These are phyloP conservation scores for Fagus crenata DNA, from an alignment of 306 rosid species.

Conservation along the genomic window DNA sequence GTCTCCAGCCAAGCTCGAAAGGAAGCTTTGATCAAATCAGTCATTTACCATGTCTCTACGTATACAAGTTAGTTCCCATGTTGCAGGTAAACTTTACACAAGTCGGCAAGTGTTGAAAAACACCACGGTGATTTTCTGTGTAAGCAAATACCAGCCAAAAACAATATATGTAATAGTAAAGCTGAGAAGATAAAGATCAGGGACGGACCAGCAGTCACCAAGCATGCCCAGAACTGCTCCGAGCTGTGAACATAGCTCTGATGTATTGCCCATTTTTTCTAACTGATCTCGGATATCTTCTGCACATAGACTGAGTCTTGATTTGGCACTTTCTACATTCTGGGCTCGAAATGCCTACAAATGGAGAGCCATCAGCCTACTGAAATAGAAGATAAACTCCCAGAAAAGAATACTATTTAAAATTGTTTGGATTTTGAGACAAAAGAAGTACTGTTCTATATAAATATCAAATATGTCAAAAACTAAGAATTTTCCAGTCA, in stretches of 20 bases:
- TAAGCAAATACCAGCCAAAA: neutral
- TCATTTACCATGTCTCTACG: neutral
- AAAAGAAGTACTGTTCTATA: neutral
- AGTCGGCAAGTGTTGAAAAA: conserved; percentile 7
- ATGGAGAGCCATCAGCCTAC: conserved; percentile 29
- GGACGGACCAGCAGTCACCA: conserved; percentile 92
- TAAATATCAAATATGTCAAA: too few relatives aligned
- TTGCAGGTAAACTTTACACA: neutral
- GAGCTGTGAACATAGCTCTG: conserved; percentile 93
- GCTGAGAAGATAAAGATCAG: conserved; percentile 10
- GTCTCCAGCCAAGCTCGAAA: neutral
- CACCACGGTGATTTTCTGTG: neutral
- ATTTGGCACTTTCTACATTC: conserved; percentile 88
- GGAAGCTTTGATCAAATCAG: neutral
- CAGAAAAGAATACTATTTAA: neutral
- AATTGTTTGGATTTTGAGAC: neutral
- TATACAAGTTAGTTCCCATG: neutral
- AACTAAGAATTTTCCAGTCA: too few relatives aligned
- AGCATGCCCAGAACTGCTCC: conserved; percentile 99
- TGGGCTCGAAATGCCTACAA: conserved; percentile 91
- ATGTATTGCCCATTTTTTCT: conserved; percentile 65
- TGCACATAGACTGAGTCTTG: conserved; percentile 83
- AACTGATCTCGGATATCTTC: conserved; percentile 76
- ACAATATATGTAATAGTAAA: neutral
- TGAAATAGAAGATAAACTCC: conserved; percentile 16